Conservation (phyloP, 306 rosid species). For the Crotalaria pallida region DNA sequence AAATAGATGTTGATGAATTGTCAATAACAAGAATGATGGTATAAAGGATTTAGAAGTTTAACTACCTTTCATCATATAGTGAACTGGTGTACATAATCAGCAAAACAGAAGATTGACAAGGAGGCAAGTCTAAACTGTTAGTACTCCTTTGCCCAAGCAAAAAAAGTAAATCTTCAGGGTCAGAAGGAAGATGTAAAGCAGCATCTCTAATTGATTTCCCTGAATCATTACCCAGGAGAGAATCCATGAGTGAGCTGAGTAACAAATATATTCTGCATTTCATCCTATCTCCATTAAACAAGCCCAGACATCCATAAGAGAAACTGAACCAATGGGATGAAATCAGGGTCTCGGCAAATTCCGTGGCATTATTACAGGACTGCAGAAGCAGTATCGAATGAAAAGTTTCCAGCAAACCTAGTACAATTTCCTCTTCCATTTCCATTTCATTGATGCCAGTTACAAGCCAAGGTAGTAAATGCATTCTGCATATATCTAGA, state of each 20-base stretch:
- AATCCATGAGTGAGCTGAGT: conserved; percentile 71
- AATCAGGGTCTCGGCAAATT: conserved; percentile 54
- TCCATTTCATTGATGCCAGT: conserved; percentile 57
- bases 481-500: conserved; percentile 47
- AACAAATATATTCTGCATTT: conserved; percentile 67
- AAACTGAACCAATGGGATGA: conserved; percentile 78
- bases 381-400: conserved; percentile 63
- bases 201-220: conserved; percentile 73
- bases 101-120: no score
- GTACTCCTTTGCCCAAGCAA: conserved; percentile 72
- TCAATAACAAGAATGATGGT: not conserved
- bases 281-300: conserved; percentile 67
- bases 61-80: conserved; percentile 80
- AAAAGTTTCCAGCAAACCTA: conserved; percentile 72
- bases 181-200: conserved; percentile 56
- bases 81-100: conserved; percentile 64
- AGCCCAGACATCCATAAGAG: conserved; percentile 83
- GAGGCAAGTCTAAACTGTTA: conserved; percentile 45
- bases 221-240: conserved; percentile 58
- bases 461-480: conserved; percentile 79
- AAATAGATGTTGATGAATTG: not conserved
- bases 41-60: conserved; percentile 7
- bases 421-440: conserved; percentile 70
- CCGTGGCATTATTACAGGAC: conserved; percentile 32
- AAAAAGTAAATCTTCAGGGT: conserved; percentile 76